These are phyloP conservation scores for Ogataea wickerhamii DNA, from an alignment of 805 yeast genomes.

Conservation along the genomic window DNA sequence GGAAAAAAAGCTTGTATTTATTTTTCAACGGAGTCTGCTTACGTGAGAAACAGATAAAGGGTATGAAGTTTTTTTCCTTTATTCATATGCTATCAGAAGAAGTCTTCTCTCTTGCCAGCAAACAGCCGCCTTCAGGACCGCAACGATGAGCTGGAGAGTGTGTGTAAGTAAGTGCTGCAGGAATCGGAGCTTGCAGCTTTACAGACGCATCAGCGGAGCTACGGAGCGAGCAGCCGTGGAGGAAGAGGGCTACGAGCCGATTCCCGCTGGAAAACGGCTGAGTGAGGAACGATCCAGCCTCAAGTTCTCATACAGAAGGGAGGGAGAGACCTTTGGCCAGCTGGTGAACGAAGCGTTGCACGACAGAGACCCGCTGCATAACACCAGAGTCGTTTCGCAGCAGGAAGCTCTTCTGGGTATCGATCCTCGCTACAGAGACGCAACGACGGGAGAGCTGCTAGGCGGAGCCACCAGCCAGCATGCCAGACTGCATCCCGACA, in stretches of 20 bases:
- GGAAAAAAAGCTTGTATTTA: too few species aligned
- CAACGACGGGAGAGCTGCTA: conserved; percentile 29
- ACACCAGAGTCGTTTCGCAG: conserved; percentile 35
- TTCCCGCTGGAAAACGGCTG: conserved; percentile 19
- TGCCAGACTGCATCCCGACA: conserved; percentile 55
- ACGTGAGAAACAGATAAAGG: too few species aligned
- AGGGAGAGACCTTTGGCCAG: conserved; percentile 42
- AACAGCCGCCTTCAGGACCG: too few species aligned
- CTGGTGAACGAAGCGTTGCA: conserved; percentile 37
- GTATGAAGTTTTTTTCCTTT: too few species aligned
- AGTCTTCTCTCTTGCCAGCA: too few species aligned
- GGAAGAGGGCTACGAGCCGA: conserved; percentile 13
- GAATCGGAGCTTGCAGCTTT: too few species aligned
- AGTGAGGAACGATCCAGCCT: conserved; percentile 23
- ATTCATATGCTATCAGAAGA: too few species aligned
- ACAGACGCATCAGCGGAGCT: neutral
- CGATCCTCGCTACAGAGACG: conserved; percentile 31
- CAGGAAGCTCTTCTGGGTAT: conserved; percentile 34
- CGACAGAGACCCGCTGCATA: conserved; percentile 31
- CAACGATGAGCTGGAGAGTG: too few species aligned
- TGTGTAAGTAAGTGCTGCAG: too few species aligned
- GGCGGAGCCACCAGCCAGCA: conserved; percentile 44
- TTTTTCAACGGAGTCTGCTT: too few species aligned
- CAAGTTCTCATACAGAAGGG: conserved; percentile 34
- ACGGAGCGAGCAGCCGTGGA: neutral